Evolutionary conservation across 331 rosid species (phyloP), one percentile per base, ranked within the genome.

Genomic region (Prunus yedoensis): DNA sequence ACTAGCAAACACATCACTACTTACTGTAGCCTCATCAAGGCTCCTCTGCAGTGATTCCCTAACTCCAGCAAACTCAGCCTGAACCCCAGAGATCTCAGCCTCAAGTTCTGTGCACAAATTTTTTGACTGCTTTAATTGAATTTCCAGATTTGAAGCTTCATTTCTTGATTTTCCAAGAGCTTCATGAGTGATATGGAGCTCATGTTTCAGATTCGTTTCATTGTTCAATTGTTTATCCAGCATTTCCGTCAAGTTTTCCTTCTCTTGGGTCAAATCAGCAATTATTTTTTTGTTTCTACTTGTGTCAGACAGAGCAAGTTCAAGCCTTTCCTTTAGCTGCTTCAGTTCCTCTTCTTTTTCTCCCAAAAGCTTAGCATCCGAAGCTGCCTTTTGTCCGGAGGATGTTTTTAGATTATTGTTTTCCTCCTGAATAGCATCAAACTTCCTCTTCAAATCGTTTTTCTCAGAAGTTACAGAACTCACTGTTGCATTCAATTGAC

Each of bases 331-430:
- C 73, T 80, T 88, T 64, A 95, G 80, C 76, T 20, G 81, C 59
- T 63, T 75, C 84, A 92, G 81, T 70, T 89, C 88, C 38, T 77
- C 87, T 21, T 90, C 89, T 61, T 81, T 92, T 84, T 90, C 94
- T 73, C 64, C 82, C 76, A 95, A 67, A 87, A 79, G 79, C 66
- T 79, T 68, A 65, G 94, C 87, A 78, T 89, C 92, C 12, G 20
- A 79, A 76, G 86, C 86, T 61, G 85, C 89, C 89, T 89, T 89
- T 75, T 79, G 73, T 78, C 82, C 90, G n/a, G 92, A 41, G 58
- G 82, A 79, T 71, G 78, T 71, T 85, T 89, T 87, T 69, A 90
- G 88, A 80, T 78, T 79, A 46, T 68, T 70, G 83, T 82, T 85
- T 65, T 89, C 88, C 66, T 80, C 85, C 83, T 78, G 68, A 53